These are phyloP conservation scores for Dipodascopsis uninucleata DNA, from an alignment of 805 yeast genomes.

Conservation along the genomic window DNA sequence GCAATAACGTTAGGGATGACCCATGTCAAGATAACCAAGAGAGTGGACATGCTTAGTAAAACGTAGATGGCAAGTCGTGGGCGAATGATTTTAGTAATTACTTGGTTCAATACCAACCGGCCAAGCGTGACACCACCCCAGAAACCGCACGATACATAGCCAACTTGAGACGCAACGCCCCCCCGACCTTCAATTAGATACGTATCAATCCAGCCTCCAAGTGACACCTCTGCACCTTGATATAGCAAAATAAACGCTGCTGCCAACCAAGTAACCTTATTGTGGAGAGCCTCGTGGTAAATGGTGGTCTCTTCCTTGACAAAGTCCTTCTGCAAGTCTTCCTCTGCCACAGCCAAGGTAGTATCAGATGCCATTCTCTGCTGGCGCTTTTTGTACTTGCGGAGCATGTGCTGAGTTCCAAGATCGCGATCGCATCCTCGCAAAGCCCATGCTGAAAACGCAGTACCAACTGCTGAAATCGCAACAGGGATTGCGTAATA, in stretches of 20 bases:
- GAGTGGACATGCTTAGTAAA: conserved; percentile 38
- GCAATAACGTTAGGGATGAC: conserved; percentile 43
- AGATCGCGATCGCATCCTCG: conserved; percentile 21
- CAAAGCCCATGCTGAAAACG: conserved; percentile 45
- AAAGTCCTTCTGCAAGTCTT: not conserved
- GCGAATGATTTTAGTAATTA: conserved; percentile 13
- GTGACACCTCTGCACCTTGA: conserved; percentile 65
- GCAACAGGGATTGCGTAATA: conserved; percentile 51
- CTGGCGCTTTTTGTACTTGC: conserved; percentile 8
- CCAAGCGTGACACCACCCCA: conserved; percentile 72
- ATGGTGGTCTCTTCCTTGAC: conserved; percentile 1
- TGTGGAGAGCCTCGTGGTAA: conserved; percentile 7
- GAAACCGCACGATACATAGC: conserved; percentile 64
- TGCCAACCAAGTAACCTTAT: conserved; percentile 40
- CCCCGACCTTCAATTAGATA: conserved; percentile 54
- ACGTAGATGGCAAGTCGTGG: conserved; percentile 38
- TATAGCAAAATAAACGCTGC: conserved; percentile 57
- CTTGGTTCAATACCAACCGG: conserved; percentile 45
- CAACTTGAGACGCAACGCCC: conserved; percentile 46
- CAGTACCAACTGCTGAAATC: conserved; percentile 37
- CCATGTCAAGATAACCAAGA: conserved; percentile 48
- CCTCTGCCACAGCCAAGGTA: not conserved
- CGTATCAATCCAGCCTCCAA: conserved; percentile 71
- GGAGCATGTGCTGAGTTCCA: conserved; percentile 18
- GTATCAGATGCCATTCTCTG: not conserved